Base-by-base conservation (phyloP, 257 asterid genomes). In the Leonotis leonurus region DNA sequence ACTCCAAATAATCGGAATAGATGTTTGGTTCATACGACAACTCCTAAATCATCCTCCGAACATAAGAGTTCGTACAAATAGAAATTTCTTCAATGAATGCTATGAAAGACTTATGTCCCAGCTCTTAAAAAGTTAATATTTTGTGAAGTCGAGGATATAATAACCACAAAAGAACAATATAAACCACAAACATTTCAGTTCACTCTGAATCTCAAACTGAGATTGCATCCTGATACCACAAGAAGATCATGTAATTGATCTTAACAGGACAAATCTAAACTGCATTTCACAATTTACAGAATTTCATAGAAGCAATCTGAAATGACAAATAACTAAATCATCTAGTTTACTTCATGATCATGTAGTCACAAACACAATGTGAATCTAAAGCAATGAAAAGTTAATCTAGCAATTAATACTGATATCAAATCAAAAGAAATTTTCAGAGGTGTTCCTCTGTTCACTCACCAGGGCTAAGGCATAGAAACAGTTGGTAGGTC, bases 401-500 rank as follows among this genome's bases (percentile, higher is more conserved):
- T 26, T 56, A 55, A 46, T 6, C 14, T 7, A 53, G 46, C 39
- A 46, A 36, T 46, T 21, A 25, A 35, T 18, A 43, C 51, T 30
- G 26, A 11, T 32, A 46, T 50, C 32, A 43, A n/a, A n/a, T n/a
- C n/a, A n/a, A n/a, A n/a, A n/a, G n/a, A n/a, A n/a, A n/a, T n/a
- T n/a, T n/a, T n/a, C n/a, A n/a, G n/a, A n/a, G n/a, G n/a, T n/a
- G n/a, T n/a, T n/a, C n/a, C n/a, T n/a, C n/a, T n/a, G n/a, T n/a
- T n/a, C n/a, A 54, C 73, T 71, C 73, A 70, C 95, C 85, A 32
- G 89, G 92, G 75, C 92, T 84, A 53, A 89, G 83, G 78, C 88
- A 82, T 48, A 89, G 83, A 81, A 82, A 86, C 65, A 86, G 78
- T 67, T 80, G 94, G 74, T 89, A 86, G 11, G 89, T 86, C 68